Conservation (phyloP, 768 basidiomycete genomes). For the Tulasnella sp. region DNA sequence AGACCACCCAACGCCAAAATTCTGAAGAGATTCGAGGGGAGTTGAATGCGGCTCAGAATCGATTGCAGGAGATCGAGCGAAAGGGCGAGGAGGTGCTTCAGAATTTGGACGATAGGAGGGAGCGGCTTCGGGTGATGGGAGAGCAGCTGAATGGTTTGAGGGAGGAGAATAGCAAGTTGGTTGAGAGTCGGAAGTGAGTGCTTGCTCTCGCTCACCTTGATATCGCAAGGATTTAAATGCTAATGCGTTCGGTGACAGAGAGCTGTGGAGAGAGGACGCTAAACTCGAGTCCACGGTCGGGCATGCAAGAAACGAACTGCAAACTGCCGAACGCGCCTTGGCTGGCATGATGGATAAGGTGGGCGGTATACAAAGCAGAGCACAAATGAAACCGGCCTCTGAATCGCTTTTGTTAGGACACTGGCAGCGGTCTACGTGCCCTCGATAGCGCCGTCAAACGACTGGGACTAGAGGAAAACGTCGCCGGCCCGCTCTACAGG, state of each 20-base stretch:
- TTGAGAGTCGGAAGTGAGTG: conserved; percentile 64
- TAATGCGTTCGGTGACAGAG: conserved; percentile 28
- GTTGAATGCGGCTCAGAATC: conserved; percentile 37
- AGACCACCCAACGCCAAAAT: conserved; percentile 41
- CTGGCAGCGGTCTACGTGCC: conserved; percentile 75
- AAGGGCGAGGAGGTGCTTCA: conserved; percentile 46
- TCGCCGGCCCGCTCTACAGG: conserved; percentile 89
- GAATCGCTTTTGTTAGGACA: conserved; percentile 51
- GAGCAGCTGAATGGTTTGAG: conserved; percentile 53
- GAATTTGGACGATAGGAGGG: conserved; percentile 55
- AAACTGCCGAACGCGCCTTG: conserved; percentile 65
- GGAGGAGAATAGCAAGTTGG: conserved; percentile 55
- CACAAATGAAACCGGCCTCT: background rate
- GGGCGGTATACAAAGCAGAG: conserved; percentile 18
- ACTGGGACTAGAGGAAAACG: conserved; percentile 56
- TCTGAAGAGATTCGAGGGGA: conserved; percentile 44
- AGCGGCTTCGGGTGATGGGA: conserved; percentile 42
- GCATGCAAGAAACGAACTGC: conserved; percentile 70
- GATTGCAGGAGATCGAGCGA: conserved; percentile 47
- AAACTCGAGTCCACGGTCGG: conserved; percentile 69
- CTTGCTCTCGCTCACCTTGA: background rate
- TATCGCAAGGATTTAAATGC: background rate
- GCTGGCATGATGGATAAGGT: conserved; percentile 97
- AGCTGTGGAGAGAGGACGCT: conserved; percentile 90
- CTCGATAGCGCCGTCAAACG: conserved; percentile 76